phyloP scores from a whole-genome alignment of 1,284 basidiomycete species.

The Sanghuangporus weigelae region DNA sequence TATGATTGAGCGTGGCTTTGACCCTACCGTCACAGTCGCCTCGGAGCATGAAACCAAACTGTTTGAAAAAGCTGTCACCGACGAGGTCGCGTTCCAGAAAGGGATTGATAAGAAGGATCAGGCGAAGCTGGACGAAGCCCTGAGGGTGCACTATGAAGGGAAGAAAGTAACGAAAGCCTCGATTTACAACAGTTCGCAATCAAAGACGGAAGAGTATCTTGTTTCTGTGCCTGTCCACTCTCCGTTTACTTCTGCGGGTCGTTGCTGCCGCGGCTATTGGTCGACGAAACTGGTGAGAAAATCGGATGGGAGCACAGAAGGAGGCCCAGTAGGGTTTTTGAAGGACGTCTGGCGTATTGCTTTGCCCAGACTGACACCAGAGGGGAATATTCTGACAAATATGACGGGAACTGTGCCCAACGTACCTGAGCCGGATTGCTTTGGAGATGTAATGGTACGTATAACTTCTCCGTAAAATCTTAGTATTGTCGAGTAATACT shows the following conservation, averaged over 20 bases:
- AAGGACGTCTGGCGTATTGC: constrained; percentile 24
- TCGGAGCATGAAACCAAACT: background rate
- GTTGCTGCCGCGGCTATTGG: background rate
- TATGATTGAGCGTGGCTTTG: background rate
- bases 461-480: background rate
- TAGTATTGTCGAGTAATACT: background rate
- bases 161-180: background rate
- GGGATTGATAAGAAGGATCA: background rate
- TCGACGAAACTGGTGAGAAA: background rate
- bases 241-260: background rate
- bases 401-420: background rate
- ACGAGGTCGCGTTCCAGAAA: background rate
- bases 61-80: background rate
- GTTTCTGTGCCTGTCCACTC: background rate
- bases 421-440: background rate
- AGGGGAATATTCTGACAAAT: constrained; percentile 18
- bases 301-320: constrained; percentile 4
- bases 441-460: background rate
- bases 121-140: background rate
- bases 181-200: background rate
- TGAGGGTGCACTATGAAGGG: background rate
- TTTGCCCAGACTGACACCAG: constrained; percentile 7
- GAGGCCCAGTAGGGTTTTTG: constrained; percentile 20
- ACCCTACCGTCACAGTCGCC: background rate
- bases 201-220: background rate